Conservation (phyloP, 495 filamentous ascomycete species). For the Aspergillus affinis region DNA sequence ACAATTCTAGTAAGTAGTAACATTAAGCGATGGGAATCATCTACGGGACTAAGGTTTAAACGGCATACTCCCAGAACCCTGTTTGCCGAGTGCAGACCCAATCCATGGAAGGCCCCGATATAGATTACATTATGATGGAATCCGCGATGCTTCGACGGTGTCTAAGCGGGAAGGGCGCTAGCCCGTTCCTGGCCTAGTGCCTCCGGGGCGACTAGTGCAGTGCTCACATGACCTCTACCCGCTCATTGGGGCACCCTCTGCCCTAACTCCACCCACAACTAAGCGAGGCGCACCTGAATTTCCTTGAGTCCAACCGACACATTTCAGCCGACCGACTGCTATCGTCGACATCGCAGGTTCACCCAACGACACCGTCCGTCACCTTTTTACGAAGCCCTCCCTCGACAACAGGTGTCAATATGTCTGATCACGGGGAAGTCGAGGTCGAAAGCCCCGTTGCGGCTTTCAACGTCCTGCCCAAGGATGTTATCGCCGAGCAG, state of each 20-base stretch:
- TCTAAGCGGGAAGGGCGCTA: neutral
- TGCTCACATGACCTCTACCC: conserved; percentile 24
- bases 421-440: conserved; percentile 96
- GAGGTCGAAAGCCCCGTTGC: conserved; percentile 76
- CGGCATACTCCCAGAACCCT: too few species aligned
- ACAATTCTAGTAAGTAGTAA: too few species aligned
- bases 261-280: conserved; percentile 47
- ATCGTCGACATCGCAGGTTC: conserved; percentile 30
- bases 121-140: neutral
- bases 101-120: too few species aligned
- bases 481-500: conserved; percentile 87
- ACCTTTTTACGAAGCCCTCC: conserved; percentile 42
- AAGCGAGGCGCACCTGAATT: conserved; percentile 49
- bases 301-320: conserved; percentile 29
- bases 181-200: neutral
- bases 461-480: conserved; percentile 79
- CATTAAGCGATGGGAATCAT: too few species aligned
- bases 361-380: conserved; percentile 47
- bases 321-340: conserved; percentile 35
- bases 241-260: conserved; percentile 27
- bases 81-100: too few species aligned
- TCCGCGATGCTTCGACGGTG: neutral
- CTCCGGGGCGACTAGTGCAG: neutral
- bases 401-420: conserved; percentile 57
- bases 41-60: too few species aligned